Base-by-base conservation (phyloP, 345 rosid species). In the Populus euphratica region DNA sequence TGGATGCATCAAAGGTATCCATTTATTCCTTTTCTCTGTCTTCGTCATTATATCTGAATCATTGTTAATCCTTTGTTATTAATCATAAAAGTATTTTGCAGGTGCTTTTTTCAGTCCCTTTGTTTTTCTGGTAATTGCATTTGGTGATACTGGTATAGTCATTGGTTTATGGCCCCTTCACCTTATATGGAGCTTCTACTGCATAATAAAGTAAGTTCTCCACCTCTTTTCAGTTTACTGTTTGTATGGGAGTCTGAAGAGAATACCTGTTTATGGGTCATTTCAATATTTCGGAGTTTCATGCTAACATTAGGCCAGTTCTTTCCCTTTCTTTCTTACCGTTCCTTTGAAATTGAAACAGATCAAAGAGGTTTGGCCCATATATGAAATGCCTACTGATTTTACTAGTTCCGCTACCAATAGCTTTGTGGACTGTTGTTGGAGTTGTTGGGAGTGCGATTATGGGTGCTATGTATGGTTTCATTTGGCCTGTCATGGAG, bases 401-500 rank as follows among this genome's bases (percentile, higher is more conserved):
- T 27, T 54, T 76, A 35, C 74, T 76, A 2, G 79, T 76, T 41
- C 79, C 79, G 2, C 10, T 76, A 38, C 79, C 79, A 69, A 69
- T 76, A 38, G 79, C 74, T 56, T 21, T 76, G 52, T 76, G 79
- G 79, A 76, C 68, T 76, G 68, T 69, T 27, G 27, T 69, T 29
- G 79, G 79, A 35, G 79, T 76, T 69, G 73, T 67, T 68, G 79
- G 79, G 16, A 76, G 79, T 69, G 73, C 73, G 5, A 36, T 59
- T 27, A 76, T 76, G 79, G 79, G 74, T 25, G 73, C 61, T 27
- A 67, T 33, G 17, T 76, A 76, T 27, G 79, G 73, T 35, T 76
- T 76, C 43, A 23, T 76, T 56, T 76, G 79, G 79, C 79, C 79
- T 36, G 74, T 76, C 3, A 76, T 76, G 79, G 79, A 76, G 73